A percentile compares a stretch with the other conserved stretches of the same genome.
These are phyloP conservation scores for Ophiostoma piceae DNA, from an alignment of 2,329 filamentous ascomycete species.

Conservation along the genomic window DNA sequence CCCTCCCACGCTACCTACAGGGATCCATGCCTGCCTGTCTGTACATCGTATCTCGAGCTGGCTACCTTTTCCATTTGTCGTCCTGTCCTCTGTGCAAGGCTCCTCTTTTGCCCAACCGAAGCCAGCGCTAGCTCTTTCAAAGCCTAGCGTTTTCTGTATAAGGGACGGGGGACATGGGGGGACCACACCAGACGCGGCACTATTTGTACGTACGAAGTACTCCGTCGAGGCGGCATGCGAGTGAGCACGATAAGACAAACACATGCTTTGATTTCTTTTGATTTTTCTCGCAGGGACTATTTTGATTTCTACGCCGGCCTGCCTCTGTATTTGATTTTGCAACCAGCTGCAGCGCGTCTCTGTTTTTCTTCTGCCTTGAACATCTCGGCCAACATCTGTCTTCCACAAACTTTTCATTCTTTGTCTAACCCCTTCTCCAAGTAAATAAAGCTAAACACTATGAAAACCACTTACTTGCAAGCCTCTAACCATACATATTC, in stretches of 20 bases:
- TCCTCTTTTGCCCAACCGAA: conserved; percentile 12
- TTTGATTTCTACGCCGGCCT: background rate
- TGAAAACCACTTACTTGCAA: background rate
- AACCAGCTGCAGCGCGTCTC: background rate
- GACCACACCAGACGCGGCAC: background rate
- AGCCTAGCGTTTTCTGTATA: conserved; percentile 2
- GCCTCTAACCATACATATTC: background rate
- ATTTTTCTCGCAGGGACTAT: background rate
- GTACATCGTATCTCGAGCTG: background rate
- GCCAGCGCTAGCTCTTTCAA: background rate
- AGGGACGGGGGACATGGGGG: conserved; percentile 14
- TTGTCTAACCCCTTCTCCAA: background rate
- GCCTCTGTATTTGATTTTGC: background rate
- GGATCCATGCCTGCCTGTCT: conserved; percentile 9
- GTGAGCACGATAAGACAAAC: conserved; percentile 5
- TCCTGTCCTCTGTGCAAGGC: conserved; percentile 13
- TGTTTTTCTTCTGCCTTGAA: background rate
- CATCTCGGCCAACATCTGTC: background rate
- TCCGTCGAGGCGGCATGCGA: background rate
- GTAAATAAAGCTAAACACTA: background rate
- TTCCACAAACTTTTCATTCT: background rate
- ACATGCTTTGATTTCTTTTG: conserved; percentile 10
- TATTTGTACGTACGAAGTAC: background rate
- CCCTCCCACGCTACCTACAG: conserved; percentile 15
- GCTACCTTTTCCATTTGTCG: conserved; percentile 11